Conservation (phyloP, 139 green algal species). For the Micractinium sp. region DNA sequence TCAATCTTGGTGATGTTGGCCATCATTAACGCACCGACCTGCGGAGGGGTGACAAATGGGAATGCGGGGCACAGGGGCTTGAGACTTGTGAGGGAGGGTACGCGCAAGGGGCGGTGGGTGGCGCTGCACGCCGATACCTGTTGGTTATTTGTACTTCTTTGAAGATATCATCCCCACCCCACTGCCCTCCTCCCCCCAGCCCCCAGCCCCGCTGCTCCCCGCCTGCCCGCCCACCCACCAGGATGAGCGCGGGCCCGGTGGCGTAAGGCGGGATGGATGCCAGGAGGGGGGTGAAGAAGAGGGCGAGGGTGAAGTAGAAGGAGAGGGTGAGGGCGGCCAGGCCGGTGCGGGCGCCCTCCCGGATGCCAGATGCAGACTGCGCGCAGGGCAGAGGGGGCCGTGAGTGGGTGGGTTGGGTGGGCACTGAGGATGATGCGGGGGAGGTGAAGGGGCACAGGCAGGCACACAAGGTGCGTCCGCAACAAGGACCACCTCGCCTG, state of each 20-base stretch:
- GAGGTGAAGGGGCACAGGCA: neutral
- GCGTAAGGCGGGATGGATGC: conserved; percentile 42
- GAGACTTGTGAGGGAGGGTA: too few relatives aligned
- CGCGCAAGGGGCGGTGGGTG: too few relatives aligned
- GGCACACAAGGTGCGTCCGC: neutral
- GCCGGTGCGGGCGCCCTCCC: conserved; percentile 72
- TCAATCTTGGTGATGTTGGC: neutral
- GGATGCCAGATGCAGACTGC: neutral
- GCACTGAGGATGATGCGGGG: too few relatives aligned
- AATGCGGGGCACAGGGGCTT: too few relatives aligned
- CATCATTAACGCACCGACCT: neutral
- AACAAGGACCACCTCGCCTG: neutral
- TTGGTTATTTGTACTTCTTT: too few relatives aligned
- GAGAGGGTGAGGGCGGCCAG: conserved; percentile 52
- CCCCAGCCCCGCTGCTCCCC: too few relatives aligned
- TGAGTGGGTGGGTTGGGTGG: too few relatives aligned
- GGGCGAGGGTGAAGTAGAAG: conserved; percentile 68
- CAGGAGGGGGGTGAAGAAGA: conserved; percentile 85
- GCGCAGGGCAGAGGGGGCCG: too few relatives aligned
- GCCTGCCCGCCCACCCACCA: conserved; percentile 45
- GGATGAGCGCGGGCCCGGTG: conserved; percentile 33
- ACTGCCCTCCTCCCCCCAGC: too few relatives aligned
- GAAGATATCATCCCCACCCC: too few relatives aligned
- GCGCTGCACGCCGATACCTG: too few relatives aligned
- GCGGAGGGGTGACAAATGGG: too few relatives aligned